phyloP scores from a whole-genome alignment of 345 rosid genomes.

The Psidium guajava region DNA sequence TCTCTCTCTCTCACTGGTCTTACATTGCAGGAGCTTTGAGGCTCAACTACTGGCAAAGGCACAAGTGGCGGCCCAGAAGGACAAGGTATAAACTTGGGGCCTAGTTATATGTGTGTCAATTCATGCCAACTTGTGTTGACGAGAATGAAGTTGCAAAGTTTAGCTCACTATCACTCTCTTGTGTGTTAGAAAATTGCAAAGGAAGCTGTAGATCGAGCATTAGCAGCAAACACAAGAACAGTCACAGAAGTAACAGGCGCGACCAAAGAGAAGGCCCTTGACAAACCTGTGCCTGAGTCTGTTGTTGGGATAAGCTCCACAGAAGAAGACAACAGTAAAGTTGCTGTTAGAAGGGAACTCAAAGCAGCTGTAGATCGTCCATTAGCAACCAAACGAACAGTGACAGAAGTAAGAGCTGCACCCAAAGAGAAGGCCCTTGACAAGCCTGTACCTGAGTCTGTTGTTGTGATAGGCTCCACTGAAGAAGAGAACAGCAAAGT shows the following conservation, averaged over 20 bases:
- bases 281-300: constrained; percentile 22
- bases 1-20: not conserved
- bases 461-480: constrained; percentile 44
- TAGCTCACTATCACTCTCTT: not conserved
- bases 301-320: constrained; percentile 38
- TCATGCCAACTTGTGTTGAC: not conserved
- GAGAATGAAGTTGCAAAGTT: not conserved
- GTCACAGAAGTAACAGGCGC: not conserved
- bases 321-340: constrained; percentile 8
- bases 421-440: constrained; percentile 12
- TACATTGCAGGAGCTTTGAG: constrained; percentile 1
- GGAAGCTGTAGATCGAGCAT: not conserved
- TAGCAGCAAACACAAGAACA: not conserved
- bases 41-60: constrained; percentile 5
- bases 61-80: constrained; percentile 1
- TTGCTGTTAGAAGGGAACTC: constrained; percentile 14
- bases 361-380: constrained; percentile 1
- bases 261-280: not conserved
- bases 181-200: not conserved
- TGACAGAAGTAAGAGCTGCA: not conserved
- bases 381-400: not conserved
- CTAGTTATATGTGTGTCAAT: not conserved
- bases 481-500: constrained; percentile 23
- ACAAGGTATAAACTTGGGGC: not conserved
- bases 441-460: constrained; percentile 21